phyloP scores from a whole-genome alignment of 2,329 filamentous ascomycete genomes.

The Fusarium pseudocircinatum region DNA sequence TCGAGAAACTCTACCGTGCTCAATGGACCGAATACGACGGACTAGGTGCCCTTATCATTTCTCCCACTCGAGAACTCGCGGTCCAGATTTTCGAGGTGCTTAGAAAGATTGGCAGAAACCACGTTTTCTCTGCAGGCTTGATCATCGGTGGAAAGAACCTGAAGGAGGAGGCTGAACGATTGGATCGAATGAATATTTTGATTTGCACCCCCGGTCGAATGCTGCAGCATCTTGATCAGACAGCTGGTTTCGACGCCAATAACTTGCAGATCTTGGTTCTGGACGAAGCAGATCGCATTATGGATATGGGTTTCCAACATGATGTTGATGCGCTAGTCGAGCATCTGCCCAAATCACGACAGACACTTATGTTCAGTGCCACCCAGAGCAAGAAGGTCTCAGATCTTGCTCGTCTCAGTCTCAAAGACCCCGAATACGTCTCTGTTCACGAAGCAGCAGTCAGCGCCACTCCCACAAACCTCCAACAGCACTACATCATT shows the following conservation, averaged over 20 bases:
- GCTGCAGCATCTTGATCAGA: slow-evolving; percentile 95
- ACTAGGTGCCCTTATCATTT: slow-evolving; percentile 89
- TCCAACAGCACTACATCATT: slow-evolving; percentile 92
- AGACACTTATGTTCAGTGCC: slow-evolving; percentile 94
- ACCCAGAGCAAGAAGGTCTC: slow-evolving; percentile 96
- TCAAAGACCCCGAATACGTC: slow-evolving; percentile 93
- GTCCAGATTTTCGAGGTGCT: slow-evolving; percentile 97
- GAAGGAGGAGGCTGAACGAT: slow-evolving; percentile 83
- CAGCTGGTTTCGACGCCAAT: slow-evolving; percentile 86
- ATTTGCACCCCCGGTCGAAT: slow-evolving; percentile 96
- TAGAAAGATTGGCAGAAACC: slow-evolving; percentile 86
- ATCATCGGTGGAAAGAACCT: slow-evolving; percentile 94
- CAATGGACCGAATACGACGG: slow-evolving; percentile 94
- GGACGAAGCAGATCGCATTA: slow-evolving; percentile 94
- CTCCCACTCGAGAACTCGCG: slow-evolving; percentile 92
- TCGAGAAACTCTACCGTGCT: slow-evolving; percentile 90
- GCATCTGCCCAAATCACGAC: slow-evolving; percentile 84
- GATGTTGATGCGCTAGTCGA: slow-evolving; percentile 93
- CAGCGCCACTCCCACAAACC: slow-evolving; percentile 80
- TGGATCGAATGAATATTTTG: slow-evolving; percentile 94
- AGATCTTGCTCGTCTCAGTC: slow-evolving; percentile 86
- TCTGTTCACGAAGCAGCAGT: slow-evolving; percentile 87
- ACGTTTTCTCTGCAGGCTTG: slow-evolving; percentile 90
- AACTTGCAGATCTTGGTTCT: slow-evolving; percentile 93
- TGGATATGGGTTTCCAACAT: slow-evolving; percentile 96